Evolutionary conservation across 176 grass and related monocot species (phyloP).

Genomic region (Triticum aestivum): DNA sequence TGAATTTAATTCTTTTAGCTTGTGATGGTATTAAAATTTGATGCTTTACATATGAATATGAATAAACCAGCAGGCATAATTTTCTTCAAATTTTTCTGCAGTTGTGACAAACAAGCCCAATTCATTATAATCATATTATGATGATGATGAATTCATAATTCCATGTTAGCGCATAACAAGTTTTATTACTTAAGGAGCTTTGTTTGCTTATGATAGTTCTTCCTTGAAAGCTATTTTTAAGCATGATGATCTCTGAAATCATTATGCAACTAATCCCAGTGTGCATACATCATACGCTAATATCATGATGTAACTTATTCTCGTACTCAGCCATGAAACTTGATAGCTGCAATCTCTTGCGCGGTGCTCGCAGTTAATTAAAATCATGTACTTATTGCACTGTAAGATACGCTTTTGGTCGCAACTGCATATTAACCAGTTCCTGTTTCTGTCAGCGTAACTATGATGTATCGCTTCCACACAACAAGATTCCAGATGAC

Average conservation of each 20-base stretch:
- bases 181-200: neutral
- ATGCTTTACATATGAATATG: neutral
- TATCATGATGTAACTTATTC: neutral
- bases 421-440: neutral
- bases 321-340: neutral
- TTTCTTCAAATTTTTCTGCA: neutral
- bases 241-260: neutral
- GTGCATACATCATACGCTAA: neutral
- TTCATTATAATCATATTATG: neutral
- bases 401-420: neutral
- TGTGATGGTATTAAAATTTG: neutral
- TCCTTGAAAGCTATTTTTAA: neutral
- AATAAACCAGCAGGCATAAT: neutral
- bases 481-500: slow-evolving; percentile 72
- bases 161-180: neutral
- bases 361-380: neutral
- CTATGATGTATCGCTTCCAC: slow-evolving; percentile 76
- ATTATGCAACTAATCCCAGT: neutral
- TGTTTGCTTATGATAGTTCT: neutral
- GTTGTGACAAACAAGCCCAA: neutral
- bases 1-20: neutral
- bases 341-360: neutral
- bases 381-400: neutral
- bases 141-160: neutral
- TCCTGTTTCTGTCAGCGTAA: slow-evolving; percentile 53